Evolutionary conservation across 2,329 filamentous ascomycete species (phyloP).

Genomic region (Dryadomyces quercivorus): DNA sequence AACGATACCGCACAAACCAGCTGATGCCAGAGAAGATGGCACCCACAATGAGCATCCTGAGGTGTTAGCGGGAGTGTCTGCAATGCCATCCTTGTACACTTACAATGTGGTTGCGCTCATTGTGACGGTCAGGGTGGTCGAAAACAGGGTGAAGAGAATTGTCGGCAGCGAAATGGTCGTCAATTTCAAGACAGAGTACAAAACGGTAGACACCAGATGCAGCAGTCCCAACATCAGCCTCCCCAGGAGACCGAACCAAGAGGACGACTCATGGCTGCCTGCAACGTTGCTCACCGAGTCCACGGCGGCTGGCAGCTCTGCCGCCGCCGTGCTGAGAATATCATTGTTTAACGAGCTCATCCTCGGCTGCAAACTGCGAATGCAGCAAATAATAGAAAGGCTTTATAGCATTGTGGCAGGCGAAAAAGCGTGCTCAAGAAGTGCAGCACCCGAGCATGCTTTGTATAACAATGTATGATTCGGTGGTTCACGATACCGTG

Average conservation of each 20-base stretch:
- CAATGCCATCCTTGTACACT: too few relatives aligned
- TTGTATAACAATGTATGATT: too few relatives aligned
- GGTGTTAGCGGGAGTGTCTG: neutral
- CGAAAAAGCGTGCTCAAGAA: slow-evolving; percentile 11
- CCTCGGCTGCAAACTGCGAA: slow-evolving; percentile 8
- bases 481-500: neutral
- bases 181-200: slow-evolving; percentile 76
- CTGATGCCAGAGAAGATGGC: slow-evolving; percentile 72
- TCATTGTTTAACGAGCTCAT: slow-evolving; percentile 5
- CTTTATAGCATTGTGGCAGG: slow-evolving; percentile 6
- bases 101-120: slow-evolving; percentile 98
- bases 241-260: slow-evolving; percentile 47
- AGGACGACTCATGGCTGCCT: slow-evolving; percentile 27
- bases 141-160: slow-evolving; percentile 80
- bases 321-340: slow-evolving; percentile 9
- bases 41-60: slow-evolving; percentile 62
- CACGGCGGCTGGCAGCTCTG: slow-evolving; percentile 26
- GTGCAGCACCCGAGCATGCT: slow-evolving; percentile 3
- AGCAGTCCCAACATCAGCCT: slow-evolving; percentile 41
- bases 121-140: slow-evolving; percentile 87
- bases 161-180: slow-evolving; percentile 81
- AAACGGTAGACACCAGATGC: slow-evolving; percentile 41
- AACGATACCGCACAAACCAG: slow-evolving; percentile 91
- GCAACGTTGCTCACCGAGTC: slow-evolving; percentile 23
- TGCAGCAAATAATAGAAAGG: slow-evolving; percentile 6